phyloP scores from a whole-genome alignment of 495 filamentous ascomycete genomes.

The Parathielavia appendiculata region DNA sequence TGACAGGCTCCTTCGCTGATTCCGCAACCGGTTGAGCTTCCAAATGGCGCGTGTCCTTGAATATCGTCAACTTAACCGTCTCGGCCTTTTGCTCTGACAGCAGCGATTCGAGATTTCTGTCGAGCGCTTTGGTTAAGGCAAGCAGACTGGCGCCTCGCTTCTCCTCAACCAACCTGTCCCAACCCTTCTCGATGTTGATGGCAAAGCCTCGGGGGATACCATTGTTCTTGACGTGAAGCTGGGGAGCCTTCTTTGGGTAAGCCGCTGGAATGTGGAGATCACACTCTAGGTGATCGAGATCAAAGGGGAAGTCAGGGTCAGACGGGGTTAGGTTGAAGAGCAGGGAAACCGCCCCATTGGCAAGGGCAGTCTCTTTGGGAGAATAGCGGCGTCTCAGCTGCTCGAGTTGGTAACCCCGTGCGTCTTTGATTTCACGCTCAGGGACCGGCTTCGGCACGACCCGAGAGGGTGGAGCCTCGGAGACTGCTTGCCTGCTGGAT shows the following conservation, averaged over 20 bases:
- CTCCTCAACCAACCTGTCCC: constrained; percentile 59
- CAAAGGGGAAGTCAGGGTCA: constrained; percentile 85
- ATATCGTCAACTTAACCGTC: constrained; percentile 71
- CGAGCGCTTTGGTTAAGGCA: constrained; percentile 63
- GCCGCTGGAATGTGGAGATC: constrained; percentile 59
- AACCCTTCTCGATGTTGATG: constrained; percentile 76
- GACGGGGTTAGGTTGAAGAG: constrained; percentile 65
- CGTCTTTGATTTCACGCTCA: constrained; percentile 58
- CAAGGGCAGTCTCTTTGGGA: constrained; percentile 51
- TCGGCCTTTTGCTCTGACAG: constrained; percentile 68
- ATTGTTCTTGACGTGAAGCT: constrained; percentile 62
- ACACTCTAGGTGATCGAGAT: constrained; percentile 66
- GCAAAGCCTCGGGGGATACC: constrained; percentile 77
- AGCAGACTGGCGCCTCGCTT: constrained; percentile 58
- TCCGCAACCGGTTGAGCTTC: constrained; percentile 9
- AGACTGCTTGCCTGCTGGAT: constrained; percentile 36
- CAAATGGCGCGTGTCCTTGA: constrained; percentile 50
- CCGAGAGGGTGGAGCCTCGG: constrained; percentile 38
- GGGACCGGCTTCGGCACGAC: constrained; percentile 62
- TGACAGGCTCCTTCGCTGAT: constrained; percentile 37
- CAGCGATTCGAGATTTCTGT: constrained; percentile 67
- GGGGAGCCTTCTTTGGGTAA: constrained; percentile 57
- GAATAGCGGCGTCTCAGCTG: constrained; percentile 70
- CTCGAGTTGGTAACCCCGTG: constrained; percentile 68
- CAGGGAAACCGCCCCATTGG: constrained; percentile 51